Evolutionary conservation across 441 rosid genomes (phyloP).

Genomic region (Mallotus japonicus): DNA sequence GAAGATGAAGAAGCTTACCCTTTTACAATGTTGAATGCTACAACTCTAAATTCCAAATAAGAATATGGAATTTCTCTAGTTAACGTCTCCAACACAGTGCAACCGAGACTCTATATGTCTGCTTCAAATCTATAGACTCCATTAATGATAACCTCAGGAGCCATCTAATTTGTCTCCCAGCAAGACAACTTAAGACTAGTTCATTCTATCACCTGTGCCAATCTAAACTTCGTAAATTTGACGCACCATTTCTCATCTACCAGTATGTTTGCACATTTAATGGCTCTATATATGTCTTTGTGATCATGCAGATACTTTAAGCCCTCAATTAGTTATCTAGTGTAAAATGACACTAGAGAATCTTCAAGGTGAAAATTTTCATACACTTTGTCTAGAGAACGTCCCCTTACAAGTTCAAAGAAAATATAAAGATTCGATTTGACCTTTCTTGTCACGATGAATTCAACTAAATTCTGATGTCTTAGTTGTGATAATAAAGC

Average conservation of each 20-base stretch:
- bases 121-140: slow-evolving; percentile 33
- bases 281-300: background rate
- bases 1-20: slow-evolving; percentile 75
- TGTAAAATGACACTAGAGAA: background rate
- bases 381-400: background rate
- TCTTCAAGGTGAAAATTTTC: background rate
- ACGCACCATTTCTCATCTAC: background rate
- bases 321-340: background rate
- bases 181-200: too few relatives aligned
- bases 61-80: slow-evolving; percentile 19
- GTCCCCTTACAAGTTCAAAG: background rate
- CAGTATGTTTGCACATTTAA: slow-evolving; percentile 7
- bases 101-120: slow-evolving; percentile 67
- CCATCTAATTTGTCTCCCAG: background rate
- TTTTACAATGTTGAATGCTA: slow-evolving; percentile 66
- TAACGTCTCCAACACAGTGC: slow-evolving; percentile 62
- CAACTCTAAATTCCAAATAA: slow-evolving; percentile 24
- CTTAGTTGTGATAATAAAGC: background rate
- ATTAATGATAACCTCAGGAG: slow-evolving; percentile 4
- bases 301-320: background rate
- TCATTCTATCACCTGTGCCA: background rate
- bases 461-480: background rate
- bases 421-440: background rate
- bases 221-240: background rate
- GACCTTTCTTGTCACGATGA: background rate